phyloP scores from a whole-genome alignment of 2,329 filamentous ascomycete genomes.

The Nothophoma quercina region DNA sequence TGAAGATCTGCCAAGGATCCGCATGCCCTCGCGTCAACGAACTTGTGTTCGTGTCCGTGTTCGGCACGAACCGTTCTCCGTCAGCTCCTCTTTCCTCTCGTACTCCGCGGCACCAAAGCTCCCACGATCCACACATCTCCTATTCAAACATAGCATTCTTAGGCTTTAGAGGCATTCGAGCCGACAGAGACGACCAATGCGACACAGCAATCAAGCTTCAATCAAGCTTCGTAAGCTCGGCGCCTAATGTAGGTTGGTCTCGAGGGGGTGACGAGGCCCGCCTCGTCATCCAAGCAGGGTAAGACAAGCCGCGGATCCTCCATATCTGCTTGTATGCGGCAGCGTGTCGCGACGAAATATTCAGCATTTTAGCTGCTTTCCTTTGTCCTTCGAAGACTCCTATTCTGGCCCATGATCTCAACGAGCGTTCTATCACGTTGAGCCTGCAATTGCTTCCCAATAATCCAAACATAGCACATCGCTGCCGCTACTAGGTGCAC shows the following conservation, averaged over 20 bases:
- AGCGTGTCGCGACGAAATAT: neutral
- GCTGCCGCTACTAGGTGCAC: neutral
- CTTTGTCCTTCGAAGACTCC: neutral
- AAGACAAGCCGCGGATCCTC: neutral
- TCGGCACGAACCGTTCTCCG: constrained; percentile 2
- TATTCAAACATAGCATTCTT: neutral
- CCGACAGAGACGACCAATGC: neutral
- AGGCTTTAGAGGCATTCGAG: neutral
- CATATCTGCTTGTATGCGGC: neutral
- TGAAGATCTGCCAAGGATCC: too few relatives aligned
- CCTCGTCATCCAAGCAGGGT: constrained; percentile 9
- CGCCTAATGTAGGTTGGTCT: neutral
- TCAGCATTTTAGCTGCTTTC: neutral
- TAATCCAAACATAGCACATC: neutral
- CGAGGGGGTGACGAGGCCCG: constrained; percentile 7
- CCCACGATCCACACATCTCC: neutral
- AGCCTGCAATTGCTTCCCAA: neutral
- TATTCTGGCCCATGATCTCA: neutral
- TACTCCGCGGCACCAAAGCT: neutral
- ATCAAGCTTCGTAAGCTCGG: constrained; percentile 12
- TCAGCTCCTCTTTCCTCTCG: neutral
- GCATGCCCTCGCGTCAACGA: neutral
- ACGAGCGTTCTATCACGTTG: neutral
- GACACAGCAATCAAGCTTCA: constrained; percentile 3
- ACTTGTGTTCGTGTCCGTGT: neutral